Conservation (phyloP, 2,329 filamentous ascomycete genomes). For the Zasmidium citrigriseum region DNA sequence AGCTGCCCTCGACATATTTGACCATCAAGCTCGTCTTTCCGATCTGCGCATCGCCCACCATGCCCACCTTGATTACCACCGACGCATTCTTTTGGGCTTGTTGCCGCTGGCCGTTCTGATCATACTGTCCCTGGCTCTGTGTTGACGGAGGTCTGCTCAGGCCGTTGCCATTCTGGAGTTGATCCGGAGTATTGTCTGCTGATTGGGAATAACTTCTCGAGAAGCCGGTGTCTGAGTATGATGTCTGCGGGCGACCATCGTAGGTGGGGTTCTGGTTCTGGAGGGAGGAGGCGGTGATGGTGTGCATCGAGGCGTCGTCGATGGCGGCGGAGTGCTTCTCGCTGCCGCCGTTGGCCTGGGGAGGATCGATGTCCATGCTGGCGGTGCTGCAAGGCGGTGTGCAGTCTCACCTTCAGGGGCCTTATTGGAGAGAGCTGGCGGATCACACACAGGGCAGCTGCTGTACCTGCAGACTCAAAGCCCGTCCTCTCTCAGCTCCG, state of each 20-base stretch:
- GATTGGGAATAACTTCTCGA: conserved; percentile 47
- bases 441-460: too few species aligned
- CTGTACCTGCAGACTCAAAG: too few species aligned
- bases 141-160: conserved; percentile 35
- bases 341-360: conserved; percentile 14
- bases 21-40: conserved; percentile 99
- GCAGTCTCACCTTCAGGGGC: not conserved
- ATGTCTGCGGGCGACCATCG: conserved; percentile 50
- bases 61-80: conserved; percentile 98
- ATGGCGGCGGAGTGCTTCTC: conserved; percentile 34
- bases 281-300: conserved; percentile 46
- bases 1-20: conserved; percentile 98
- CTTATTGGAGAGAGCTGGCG: not conserved
- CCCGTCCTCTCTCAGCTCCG: too few species aligned
- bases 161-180: conserved; percentile 34
- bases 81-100: conserved; percentile 54
- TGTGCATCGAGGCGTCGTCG: conserved; percentile 52
- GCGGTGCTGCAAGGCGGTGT: not conserved
- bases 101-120: conserved; percentile 37
- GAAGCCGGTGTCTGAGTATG: conserved; percentile 54
- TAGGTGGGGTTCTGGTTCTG: conserved; percentile 40
- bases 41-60: conserved; percentile 99
- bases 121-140: conserved; percentile 32
- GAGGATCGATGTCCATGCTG: conserved; percentile 24
- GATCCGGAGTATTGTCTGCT: conserved; percentile 42